Evolutionary conservation across 1,284 basidiomycete species (phyloP), one percentile per base, ranked within the genome.

Genomic region (Sporisorium scitamineum): DNA sequence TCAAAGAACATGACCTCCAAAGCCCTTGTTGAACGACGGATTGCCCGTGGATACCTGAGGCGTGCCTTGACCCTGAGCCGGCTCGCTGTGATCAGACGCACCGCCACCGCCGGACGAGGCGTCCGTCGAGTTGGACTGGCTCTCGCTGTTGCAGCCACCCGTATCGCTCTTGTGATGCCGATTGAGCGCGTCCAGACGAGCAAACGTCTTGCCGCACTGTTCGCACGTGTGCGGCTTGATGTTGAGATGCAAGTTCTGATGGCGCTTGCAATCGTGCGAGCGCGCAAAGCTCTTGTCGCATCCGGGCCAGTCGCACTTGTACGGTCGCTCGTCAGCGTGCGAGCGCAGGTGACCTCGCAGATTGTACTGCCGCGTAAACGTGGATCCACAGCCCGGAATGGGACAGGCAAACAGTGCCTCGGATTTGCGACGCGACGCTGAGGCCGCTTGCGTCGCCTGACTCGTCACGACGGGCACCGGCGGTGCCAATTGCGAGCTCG

Each of bases 261-360:
- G 92, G 77, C 88, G 93, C 90, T 96, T 96, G 91, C 94, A 96
- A 86, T 97, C 95, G 86, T 97, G 94, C 85, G 95, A 93, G 51
- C 95, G 90, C 37, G 95, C 95, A 84, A 97, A 97, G 26, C 93
- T 91, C 85, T 97, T 97, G 81, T 92, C 92, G 86, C 95, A 97
- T 16, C 93, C 94, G 2, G 93, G 93, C 90, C 93, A 95, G 66
- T 93, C 90, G 85, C 95, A 97, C 71, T 94, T 90, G 87, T 94
- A 97, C 37, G 95, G 95, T 64, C 94, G 89, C 86, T 97, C 94
- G 85, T 96, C 94, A 27, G 94, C 96, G 86, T 97, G 95, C n/a
- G 94, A 96, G 79, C 95, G 90, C 77, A 97, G 86, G 87, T 97
- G 95, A 55, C 95, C 95, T 91, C 88, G 85, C 65, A 88, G 67